Conservation (phyloP, 1,284 basidiomycete species). For the Bondarzewia mesenterica region DNA sequence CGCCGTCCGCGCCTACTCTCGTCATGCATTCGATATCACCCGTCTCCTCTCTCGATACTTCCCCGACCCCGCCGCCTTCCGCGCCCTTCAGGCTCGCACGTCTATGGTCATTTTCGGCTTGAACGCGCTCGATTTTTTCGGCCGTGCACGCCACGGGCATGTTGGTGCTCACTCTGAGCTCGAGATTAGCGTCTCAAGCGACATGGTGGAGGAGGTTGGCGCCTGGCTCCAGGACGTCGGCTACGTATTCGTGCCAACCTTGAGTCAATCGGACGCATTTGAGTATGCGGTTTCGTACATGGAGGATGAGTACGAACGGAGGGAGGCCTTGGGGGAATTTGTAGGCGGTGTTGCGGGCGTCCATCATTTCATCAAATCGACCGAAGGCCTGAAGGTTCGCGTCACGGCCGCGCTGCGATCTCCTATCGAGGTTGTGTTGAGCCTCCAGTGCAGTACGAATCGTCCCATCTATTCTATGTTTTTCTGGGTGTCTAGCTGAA, state of each 20-base stretch:
- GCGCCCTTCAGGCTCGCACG: conserved; percentile 33
- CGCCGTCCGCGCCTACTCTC: too few relatives aligned
- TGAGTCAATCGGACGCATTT: background rate
- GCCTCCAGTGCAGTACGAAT: conserved; percentile 37
- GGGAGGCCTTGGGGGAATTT: background rate
- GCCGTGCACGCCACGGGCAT: too few relatives aligned
- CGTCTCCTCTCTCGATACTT: conserved; percentile 19
- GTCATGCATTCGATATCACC: conserved; percentile 21
- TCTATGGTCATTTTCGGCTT: conserved; percentile 45
- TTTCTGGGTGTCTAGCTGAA: background rate
- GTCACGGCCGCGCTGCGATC: conserved; percentile 21
- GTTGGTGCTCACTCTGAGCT: too few relatives aligned
- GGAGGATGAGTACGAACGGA: background rate
- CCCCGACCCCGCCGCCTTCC: conserved; percentile 27
- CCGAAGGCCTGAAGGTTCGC: conserved; percentile 22
- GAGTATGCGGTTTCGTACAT: background rate
- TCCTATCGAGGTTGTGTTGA: conserved; percentile 28
- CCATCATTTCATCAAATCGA: background rate
- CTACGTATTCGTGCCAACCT: background rate
- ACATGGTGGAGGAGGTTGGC: conserved; percentile 1
- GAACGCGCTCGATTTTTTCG: conserved; percentile 40
- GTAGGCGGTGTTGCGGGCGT: conserved; percentile 6
- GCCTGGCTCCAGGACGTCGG: background rate
- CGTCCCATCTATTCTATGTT: background rate
- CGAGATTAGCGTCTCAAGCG: conserved; percentile 33